phyloP scores from a whole-genome alignment of 1,284 basidiomycete genomes.

The Ceratobasidium papillatum region DNA sequence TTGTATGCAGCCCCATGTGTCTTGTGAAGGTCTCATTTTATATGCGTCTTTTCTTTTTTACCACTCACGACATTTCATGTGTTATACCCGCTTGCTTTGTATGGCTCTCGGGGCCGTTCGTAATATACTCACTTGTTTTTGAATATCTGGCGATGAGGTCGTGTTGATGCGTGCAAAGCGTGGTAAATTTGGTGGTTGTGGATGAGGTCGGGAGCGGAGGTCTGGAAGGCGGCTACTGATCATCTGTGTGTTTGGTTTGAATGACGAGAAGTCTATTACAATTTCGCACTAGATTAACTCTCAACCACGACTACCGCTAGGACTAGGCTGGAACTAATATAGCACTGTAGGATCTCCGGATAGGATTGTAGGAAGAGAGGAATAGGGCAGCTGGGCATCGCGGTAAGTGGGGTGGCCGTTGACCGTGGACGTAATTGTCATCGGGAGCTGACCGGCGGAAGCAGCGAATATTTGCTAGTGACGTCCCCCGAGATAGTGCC shows the following conservation, averaged over 20 bases:
- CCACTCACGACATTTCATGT: slow-evolving; percentile 34
- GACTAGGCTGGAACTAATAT: background rate
- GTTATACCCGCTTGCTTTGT: slow-evolving; percentile 27
- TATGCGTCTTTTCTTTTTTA: background rate
- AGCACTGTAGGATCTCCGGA: background rate
- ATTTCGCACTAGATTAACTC: slow-evolving; percentile 2
- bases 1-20: slow-evolving; percentile 27
- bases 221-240: slow-evolving; percentile 1
- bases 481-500: slow-evolving; percentile 14
- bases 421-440: slow-evolving; percentile 23
- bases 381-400: slow-evolving; percentile 17
- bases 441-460: slow-evolving; percentile 33
- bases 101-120: background rate
- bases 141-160: background rate
- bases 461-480: slow-evolving; percentile 31
- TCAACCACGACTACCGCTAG: slow-evolving; percentile 9
- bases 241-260: slow-evolving; percentile 32
- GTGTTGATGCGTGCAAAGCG: slow-evolving; percentile 13
- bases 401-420: slow-evolving; percentile 22
- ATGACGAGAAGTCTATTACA: slow-evolving; percentile 29
- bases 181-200: slow-evolving; percentile 8
- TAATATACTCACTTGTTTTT: slow-evolving; percentile 1
- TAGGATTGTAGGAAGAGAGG: background rate
- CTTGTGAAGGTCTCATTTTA: slow-evolving; percentile 32
- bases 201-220: background rate